Percentiles rank a stretch among this genome's conserved stretches.
phyloP scores from a whole-genome alignment of 2,329 filamentous ascomycete genomes.

The Alternaria gansuensis region DNA sequence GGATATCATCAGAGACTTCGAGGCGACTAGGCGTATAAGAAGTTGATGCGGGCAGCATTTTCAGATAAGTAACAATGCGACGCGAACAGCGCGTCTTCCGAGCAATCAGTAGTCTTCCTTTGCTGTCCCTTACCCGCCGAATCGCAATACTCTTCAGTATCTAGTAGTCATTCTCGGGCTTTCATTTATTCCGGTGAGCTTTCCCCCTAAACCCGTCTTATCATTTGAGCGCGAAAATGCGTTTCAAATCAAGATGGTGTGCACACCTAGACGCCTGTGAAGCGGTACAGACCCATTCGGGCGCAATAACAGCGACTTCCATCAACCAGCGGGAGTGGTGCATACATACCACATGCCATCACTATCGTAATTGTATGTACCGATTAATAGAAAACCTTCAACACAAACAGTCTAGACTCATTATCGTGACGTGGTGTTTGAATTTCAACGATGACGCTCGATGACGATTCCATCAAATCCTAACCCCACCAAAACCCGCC shows the following conservation, averaged over 20 bases:
- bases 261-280: neutral
- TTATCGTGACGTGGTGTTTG: conserved; percentile 16
- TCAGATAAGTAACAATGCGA: neutral
- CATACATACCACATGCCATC: neutral
- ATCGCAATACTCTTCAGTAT: neutral
- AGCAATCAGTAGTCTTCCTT: neutral
- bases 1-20: no score
- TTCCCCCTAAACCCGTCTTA: no score
- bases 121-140: neutral
- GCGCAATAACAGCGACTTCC: neutral
- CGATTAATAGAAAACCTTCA: neutral
- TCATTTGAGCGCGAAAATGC: neutral
- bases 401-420: conserved; percentile 3
- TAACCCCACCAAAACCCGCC: conserved; percentile 13
- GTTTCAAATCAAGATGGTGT: neutral
- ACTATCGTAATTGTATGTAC: neutral
- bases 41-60: no score
- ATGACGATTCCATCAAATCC: conserved; percentile 19
- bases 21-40: no score
- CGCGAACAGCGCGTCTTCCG: neutral
- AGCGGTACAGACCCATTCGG: neutral
- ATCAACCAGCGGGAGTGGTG: neutral
- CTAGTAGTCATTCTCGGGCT: no score
- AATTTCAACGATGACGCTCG: conserved; percentile 17
- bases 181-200: no score